These are phyloP conservation scores for Suillus sp. DNA, from an alignment of 768 basidiomycete genomes.

Conservation along the genomic window DNA sequence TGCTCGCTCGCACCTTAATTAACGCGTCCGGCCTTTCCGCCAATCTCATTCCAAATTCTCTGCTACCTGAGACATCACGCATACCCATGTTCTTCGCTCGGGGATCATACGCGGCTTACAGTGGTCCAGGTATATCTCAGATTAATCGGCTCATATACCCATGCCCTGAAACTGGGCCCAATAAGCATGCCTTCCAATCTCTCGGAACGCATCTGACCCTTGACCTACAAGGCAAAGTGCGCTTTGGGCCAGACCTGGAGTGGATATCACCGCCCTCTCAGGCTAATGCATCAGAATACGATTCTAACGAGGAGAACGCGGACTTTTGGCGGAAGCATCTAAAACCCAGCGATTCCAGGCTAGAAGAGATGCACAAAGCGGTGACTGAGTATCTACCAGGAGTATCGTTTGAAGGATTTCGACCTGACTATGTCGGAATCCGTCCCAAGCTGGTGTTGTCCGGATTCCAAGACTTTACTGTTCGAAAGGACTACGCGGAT, in stretches of 20 bases:
- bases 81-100: conserved; percentile 80
- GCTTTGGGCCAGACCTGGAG: conserved; percentile 93
- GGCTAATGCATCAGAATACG: conserved; percentile 24
- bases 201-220: conserved; percentile 92
- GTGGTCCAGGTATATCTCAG: conserved; percentile 69
- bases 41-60: conserved; percentile 67
- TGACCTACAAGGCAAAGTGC: conserved; percentile 80
- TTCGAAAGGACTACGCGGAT: conserved; percentile 65
- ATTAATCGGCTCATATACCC: conserved; percentile 88
- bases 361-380: conserved; percentile 67
- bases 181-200: conserved; percentile 71
- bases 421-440: conserved; percentile 83
- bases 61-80: conserved; percentile 56
- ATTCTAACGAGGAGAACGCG: conserved; percentile 44
- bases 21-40: conserved; percentile 82
- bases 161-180: conserved; percentile 68
- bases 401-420: conserved; percentile 59
- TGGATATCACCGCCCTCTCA: conserved; percentile 65
- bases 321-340: conserved; percentile 81
- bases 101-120: conserved; percentile 89
- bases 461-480: conserved; percentile 84
- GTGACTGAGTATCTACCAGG: conserved; percentile 76
- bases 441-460: conserved; percentile 86
- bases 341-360: conserved; percentile 58
- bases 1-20: conserved; percentile 75